Evolutionary conservation across 441 rosid genomes (phyloP), one percentile per base, ranked within the genome.

Genomic region (Pelargonium cotyledonis): DNA sequence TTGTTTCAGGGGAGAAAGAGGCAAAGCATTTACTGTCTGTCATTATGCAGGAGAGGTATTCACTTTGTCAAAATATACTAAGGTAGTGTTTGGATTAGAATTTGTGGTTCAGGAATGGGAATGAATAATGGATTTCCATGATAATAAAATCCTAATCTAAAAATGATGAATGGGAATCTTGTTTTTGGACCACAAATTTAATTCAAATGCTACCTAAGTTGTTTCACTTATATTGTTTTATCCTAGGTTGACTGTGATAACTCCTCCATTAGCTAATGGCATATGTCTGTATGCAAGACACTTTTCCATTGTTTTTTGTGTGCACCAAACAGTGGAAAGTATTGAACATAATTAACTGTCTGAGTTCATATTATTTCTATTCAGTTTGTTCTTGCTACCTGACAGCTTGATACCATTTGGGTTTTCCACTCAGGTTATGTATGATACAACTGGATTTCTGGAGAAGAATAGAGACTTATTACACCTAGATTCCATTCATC

Each of bases 41-140:
- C 99, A 95, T 85, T 95, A 92, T 80, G 98, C 98, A 3, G 99
- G 99, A 72, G 93, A 90, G 98, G 98, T 95, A 86, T 68, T 49
- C 61, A 16, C 21, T 16, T 55, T 18, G 6, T 51, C 58, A 51
- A 51, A 51, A 6, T 51, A 51, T 51, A 51, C 58, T 29, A 3
- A 29, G 31, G 31, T 29, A 29, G 31, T 29, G 29, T 29, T 29
- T 29, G 31, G 31, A 4, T 29, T 29, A 29, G 31, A 29, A 29
- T 29, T 29, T 29, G 31, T 29, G 31, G 31, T 29, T 29, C 31
- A 29, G 31, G 31, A 29, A 29, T 29, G 31, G 31, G 31, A 29
- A 29, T 29, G 31, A 29, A 29, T 29, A 29, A 29, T 29, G 31
- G 31, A 29, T 29, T 29, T 29, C 31, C 31, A 29, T 29, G 1